A percentile compares a stretch with the other conserved stretches of the same genome.
phyloP scores from a whole-genome alignment of 441 rosid genomes.

The Gossypium davidsonii region DNA sequence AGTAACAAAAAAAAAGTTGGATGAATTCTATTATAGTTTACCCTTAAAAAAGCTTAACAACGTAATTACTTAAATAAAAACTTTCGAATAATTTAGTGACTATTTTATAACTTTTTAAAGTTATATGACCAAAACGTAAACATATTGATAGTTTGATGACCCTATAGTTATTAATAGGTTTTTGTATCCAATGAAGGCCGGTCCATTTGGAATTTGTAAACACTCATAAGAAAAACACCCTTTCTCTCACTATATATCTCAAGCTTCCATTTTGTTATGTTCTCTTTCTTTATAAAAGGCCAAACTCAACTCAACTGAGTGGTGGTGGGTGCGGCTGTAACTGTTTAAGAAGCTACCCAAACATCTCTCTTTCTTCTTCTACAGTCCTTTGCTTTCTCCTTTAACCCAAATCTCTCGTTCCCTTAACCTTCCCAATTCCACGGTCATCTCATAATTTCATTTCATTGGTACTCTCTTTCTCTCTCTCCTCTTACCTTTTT shows the following conservation, averaged over 20 bases:
- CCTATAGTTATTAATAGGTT: too few species aligned
- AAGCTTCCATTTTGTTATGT: neutral
- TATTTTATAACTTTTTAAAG: too few species aligned
- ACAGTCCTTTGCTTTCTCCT: neutral
- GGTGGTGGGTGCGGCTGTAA: neutral
- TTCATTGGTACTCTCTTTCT: neutral
- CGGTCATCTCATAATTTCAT: neutral
- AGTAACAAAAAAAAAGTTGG: too few species aligned
- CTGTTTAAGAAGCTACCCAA: neutral
- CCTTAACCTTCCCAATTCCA: neutral
- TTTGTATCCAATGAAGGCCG: neutral
- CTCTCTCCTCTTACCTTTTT: neutral
- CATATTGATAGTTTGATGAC: too few species aligned
- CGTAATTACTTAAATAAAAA: too few species aligned
- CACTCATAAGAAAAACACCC: neutral
- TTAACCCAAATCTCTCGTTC: neutral
- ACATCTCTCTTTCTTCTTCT: neutral
- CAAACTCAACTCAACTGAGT: neutral
- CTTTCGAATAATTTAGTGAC: rapidly evolving
- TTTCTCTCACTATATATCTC: neutral
- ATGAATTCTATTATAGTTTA: too few species aligned
- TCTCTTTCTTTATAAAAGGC: neutral
- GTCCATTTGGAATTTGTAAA: neutral
- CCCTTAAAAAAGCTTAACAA: too few species aligned
- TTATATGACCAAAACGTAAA: too few species aligned